Evolutionary conservation across 2,329 filamentous ascomycete species (phyloP), one percentile per base, ranked within the genome.

Genomic region (Hypoxylon sp.): DNA sequence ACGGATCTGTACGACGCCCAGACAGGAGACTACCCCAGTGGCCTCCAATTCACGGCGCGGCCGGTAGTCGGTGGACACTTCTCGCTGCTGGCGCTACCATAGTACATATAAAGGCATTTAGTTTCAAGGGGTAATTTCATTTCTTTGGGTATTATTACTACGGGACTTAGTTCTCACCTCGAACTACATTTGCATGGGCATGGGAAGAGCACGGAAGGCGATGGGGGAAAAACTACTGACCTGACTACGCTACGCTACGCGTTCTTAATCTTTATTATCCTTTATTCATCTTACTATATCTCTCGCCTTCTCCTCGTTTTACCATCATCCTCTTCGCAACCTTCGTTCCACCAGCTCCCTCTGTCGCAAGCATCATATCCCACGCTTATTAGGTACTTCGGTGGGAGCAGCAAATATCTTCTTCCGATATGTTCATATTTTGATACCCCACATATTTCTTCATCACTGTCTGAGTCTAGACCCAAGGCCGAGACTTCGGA

Each of bases 51-150:
- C 80, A 89, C 89, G 65, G 92, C 92, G 0, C 81, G 93, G 34
- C 93, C 93, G 0, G 93, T 97, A 0, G 85, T 91, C 45, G 93
- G 93, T 2, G 93, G 90, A 0, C 88, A 92, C 77, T 97, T 95
- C 82, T 89, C 92, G 1, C 86, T 94, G 72, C 79, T 97, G 77
- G 90, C 91, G 23, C 78, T 95, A 63, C 73, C 74, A 4, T 63
- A 41, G 37, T 41, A 41, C 25, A 47, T 58, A 58, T 27, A 58
- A 16, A 32, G 27, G 43, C 6, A 21, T 47, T 37, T 7, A n/a
- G 51, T 52, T 11, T 5, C 39, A 21, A 29, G 34, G 23, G 39
- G 21, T 48, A 8, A n/a, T 47, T 56, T 47, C 29, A 46, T 37
- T 56, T 56, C 43, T 37, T 37, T 23, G 39, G 29, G 39, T 30